Evolutionary conservation across 208 protist species (phyloP).

Genomic region (Angomonas ambiguus): DNA sequence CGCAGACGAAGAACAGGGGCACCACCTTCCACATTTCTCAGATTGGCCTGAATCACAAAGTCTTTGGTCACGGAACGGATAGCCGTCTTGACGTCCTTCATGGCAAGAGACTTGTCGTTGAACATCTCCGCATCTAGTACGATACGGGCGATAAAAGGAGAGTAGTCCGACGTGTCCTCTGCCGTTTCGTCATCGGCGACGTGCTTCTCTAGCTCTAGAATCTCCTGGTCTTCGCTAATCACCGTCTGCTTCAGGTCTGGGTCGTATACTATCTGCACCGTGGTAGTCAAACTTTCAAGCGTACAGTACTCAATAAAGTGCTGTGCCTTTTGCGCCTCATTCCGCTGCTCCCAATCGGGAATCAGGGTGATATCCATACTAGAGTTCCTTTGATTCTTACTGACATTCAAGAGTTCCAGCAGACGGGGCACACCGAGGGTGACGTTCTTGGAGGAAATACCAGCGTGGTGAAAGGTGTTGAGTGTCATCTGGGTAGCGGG

Average conservation of each 20-base stretch:
- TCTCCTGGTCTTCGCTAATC: constrained; percentile 92
- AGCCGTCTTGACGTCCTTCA: constrained; percentile 91
- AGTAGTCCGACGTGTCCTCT: constrained; percentile 35
- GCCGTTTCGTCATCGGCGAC: constrained; percentile 57
- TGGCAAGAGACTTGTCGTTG: constrained; percentile 90
- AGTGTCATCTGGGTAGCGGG: constrained; percentile 99
- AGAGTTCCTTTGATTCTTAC: constrained; percentile 95
- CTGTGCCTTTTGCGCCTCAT: constrained; percentile 87
- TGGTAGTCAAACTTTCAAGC: constrained; percentile 83
- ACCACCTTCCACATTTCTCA: constrained; percentile 89
- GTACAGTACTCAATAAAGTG: constrained; percentile 94
- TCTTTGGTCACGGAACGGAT: constrained; percentile 82
- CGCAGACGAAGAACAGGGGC: constrained; percentile 93
- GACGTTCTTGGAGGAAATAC: constrained; percentile 99
- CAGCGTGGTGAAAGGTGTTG: constrained; percentile 99
- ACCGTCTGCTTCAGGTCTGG: constrained; percentile 91
- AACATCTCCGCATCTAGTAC: constrained; percentile 92
- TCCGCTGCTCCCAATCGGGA: constrained; percentile 38
- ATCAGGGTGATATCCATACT: constrained; percentile 93
- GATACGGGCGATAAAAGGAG: constrained; percentile 96
- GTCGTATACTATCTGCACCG: constrained; percentile 97
- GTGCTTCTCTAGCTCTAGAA: constrained; percentile 57
- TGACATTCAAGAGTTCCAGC: constrained; percentile 99
- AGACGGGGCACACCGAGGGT: constrained; percentile 99
- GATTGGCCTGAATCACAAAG: constrained; percentile 84